Evolutionary conservation across 2,329 filamentous ascomycete species (phyloP).

Genomic region (Elsinoe fawcettii): DNA sequence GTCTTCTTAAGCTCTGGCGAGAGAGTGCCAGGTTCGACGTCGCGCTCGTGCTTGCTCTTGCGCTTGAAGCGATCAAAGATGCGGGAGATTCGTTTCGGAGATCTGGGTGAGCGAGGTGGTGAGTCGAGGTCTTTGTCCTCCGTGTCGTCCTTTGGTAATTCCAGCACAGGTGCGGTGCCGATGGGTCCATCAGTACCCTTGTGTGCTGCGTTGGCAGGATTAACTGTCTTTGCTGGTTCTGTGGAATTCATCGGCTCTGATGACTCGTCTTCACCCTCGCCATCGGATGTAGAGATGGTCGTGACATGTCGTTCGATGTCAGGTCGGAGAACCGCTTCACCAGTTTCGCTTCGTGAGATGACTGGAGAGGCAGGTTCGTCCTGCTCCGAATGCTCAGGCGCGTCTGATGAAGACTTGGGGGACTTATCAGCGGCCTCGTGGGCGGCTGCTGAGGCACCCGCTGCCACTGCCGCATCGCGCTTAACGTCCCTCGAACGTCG

Average conservation of each 20-base stretch:
- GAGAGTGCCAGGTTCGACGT: not conserved
- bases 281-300: slow-evolving; percentile 23
- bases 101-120: not conserved
- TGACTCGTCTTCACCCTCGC: slow-evolving; percentile 19
- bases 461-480: slow-evolving; percentile 20
- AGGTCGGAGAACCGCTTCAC: slow-evolving; percentile 16
- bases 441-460: slow-evolving; percentile 17
- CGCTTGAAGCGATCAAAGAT: not conserved
- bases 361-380: not conserved
- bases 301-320: slow-evolving; percentile 29
- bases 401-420: not conserved
- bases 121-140: not conserved
- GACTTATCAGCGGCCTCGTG: slow-evolving; percentile 2
- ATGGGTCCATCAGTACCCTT: slow-evolving; percentile 20
- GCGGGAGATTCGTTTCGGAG: slow-evolving; percentile 1
- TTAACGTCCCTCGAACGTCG: slow-evolving; percentile 39
- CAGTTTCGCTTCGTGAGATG: not conserved
- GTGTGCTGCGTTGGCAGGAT: slow-evolving; percentile 15
- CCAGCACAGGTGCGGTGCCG: slow-evolving; percentile 11
- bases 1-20: not conserved
- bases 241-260: slow-evolving; percentile 10
- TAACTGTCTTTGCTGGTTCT: slow-evolving; percentile 16
- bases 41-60: slow-evolving; percentile 10
- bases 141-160: not conserved
- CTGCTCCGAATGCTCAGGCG: not conserved